Conservation (phyloP, 2,329 filamentous ascomycete species). For the Bipolaris cookei region DNA sequence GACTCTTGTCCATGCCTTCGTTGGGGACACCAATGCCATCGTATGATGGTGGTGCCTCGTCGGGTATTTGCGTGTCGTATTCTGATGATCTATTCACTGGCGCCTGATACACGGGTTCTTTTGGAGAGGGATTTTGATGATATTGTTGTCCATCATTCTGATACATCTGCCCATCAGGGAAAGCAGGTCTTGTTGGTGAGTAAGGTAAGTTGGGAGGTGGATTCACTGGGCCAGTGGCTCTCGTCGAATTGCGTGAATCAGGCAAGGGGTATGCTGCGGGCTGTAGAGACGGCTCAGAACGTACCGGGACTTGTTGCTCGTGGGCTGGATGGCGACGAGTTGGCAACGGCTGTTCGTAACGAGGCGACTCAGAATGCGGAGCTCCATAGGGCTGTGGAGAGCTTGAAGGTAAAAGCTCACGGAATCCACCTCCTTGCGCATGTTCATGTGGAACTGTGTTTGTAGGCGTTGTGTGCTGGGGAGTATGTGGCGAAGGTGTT, state of each 20-base stretch:
- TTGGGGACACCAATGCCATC: constrained; percentile 39
- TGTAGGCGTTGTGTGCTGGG: constrained; percentile 28
- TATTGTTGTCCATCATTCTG: constrained; percentile 21
- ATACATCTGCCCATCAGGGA: constrained; percentile 13
- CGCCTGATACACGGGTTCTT: constrained; percentile 13
- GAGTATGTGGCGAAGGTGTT: constrained; percentile 41
- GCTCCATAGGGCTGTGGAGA: constrained; percentile 37
- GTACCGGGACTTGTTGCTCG: constrained; percentile 32
- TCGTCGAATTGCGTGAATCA: constrained; percentile 30
- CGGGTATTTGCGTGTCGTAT: constrained; percentile 31
- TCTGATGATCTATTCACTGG: constrained; percentile 16
- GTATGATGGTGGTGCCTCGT: constrained; percentile 46
- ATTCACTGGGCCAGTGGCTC: constrained; percentile 32
- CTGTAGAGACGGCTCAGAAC: constrained; percentile 23
- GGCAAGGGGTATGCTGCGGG: constrained; percentile 39
- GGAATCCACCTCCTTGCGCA: constrained; percentile 38
- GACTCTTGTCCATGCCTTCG: constrained; percentile 43
- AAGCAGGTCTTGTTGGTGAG: constrained; percentile 27
- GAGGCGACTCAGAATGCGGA: constrained; percentile 18
- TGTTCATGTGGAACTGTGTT: constrained; percentile 17
- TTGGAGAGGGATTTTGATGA: constrained; percentile 16
- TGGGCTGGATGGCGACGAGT: constrained; percentile 21
- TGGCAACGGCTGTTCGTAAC: constrained; percentile 16
- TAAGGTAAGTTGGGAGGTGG: constrained; percentile 35
- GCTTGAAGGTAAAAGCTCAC: constrained; percentile 43